Evolutionary conservation across 768 basidiomycete species (phyloP).

Genomic region (Phlegmacium glaucopus): DNA sequence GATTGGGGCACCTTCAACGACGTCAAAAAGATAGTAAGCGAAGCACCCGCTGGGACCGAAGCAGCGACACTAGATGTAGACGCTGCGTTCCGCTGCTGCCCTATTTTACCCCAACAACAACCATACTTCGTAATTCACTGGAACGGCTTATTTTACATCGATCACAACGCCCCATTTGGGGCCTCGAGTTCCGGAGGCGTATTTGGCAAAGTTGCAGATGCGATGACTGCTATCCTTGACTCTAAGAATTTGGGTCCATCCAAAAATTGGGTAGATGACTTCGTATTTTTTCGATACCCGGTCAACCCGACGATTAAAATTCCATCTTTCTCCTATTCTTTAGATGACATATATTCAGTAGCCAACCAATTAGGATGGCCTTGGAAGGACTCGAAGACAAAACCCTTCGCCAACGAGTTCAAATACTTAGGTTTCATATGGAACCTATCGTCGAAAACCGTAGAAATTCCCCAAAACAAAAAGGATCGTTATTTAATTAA

Average conservation of each 20-base stretch:
- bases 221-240: constrained; percentile 19
- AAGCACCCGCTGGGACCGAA: too few species aligned
- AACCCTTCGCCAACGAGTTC: constrained; percentile 23
- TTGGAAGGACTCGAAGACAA: constrained; percentile 29
- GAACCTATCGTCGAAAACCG: constrained; percentile 24
- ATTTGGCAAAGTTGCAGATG: constrained; percentile 30
- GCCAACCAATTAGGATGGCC: constrained; percentile 28
- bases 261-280: constrained; percentile 36
- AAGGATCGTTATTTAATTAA: constrained; percentile 23
- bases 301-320: background rate
- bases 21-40: too few species aligned
- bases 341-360: constrained; percentile 19
- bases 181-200: constrained; percentile 22
- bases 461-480: constrained; percentile 29
- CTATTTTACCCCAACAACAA: too few species aligned
- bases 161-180: too few species aligned
- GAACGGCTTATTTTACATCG: too few species aligned
- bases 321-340: constrained; percentile 13
- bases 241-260: constrained; percentile 14
- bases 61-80: too few species aligned
- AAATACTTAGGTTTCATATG: constrained; percentile 37
- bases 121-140: too few species aligned
- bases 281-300: constrained; percentile 25
- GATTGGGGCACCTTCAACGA: too few species aligned
- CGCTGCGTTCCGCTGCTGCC: too few species aligned